These are phyloP conservation scores for Sonneratia caseolaris DNA, from an alignment of 345 rosid species.

Conservation along the genomic window DNA sequence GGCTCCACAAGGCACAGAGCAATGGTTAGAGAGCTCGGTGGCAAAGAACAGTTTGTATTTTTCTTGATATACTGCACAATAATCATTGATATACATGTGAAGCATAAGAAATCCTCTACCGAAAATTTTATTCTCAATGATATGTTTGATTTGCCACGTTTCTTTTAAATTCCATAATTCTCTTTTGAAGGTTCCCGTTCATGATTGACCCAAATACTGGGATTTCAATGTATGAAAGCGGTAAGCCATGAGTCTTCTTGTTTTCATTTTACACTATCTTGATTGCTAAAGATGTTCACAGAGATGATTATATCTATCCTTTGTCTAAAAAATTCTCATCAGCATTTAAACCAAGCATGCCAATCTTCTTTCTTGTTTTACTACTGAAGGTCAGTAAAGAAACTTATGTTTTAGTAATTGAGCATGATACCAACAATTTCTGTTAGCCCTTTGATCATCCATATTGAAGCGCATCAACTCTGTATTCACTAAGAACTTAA, in stretches of 20 bases:
- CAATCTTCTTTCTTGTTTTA: not conserved
- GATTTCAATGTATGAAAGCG: conserved; percentile 66
- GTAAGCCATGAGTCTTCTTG: conserved; percentile 26
- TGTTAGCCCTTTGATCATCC: not conserved
- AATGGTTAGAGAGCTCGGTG: conserved; percentile 59
- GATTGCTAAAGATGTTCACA: not conserved
- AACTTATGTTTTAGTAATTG: not conserved
- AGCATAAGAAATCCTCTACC: not conserved
- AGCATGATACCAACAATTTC: not conserved
- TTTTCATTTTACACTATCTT: too few relatives aligned
- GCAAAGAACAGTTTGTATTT: conserved; percentile 60
- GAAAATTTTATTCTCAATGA: not conserved
- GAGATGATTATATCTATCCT: not conserved
- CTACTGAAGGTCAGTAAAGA: not conserved
- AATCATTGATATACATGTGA: not conserved
- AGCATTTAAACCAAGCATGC: not conserved
- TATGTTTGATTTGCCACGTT: not conserved
- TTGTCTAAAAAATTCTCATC: not conserved
- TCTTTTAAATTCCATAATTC: not conserved
- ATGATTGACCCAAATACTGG: conserved; percentile 64
- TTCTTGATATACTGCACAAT: conserved; percentile 7
- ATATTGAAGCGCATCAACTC: not conserved
- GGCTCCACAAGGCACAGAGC: conserved; percentile 72
- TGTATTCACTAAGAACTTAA: not conserved
- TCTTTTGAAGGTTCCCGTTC: conserved; percentile 62